A percentile compares a stretch with the other conserved stretches of the same genome.
Evolutionary conservation across 805 yeast genomes (phyloP).

Genomic region (Metschnikowia cerradonensis): DNA sequence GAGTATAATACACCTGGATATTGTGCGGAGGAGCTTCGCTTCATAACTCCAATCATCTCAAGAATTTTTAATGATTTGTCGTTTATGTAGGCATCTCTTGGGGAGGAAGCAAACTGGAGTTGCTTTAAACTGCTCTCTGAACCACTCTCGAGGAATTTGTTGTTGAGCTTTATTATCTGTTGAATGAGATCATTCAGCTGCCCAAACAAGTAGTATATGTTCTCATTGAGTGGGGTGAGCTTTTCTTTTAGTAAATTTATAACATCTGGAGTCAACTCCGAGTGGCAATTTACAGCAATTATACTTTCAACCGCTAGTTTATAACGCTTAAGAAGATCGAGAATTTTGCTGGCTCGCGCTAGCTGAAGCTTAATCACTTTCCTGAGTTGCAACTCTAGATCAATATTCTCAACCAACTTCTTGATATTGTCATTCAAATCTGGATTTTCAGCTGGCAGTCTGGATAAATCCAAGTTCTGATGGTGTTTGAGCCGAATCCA

Average conservation of each 20-base stretch:
- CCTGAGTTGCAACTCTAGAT: conserved; percentile 42
- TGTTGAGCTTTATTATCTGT: conserved; percentile 25
- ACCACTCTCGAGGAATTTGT: conserved; percentile 21
- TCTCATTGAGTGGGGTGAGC: conserved; percentile 46
- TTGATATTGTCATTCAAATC: conserved; percentile 6
- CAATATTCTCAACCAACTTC: conserved; percentile 35
- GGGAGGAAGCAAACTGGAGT: conserved; percentile 24
- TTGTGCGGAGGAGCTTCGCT: neutral
- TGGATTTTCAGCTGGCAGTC: conserved; percentile 3
- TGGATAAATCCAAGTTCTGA: conserved; percentile 38
- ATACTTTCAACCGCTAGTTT: conserved; percentile 22
- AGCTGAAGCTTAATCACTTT: conserved; percentile 38
- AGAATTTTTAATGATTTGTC: conserved; percentile 27
- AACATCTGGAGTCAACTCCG: conserved; percentile 20
- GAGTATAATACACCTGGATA: conserved; percentile 6
- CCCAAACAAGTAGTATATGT: conserved; percentile 40
- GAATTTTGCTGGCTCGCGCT: conserved; percentile 34
- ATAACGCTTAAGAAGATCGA: conserved; percentile 29
- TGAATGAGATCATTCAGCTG: conserved; percentile 39
- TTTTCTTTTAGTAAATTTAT: conserved; percentile 25
- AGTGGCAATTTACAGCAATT: conserved; percentile 15
- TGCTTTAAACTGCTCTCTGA: conserved; percentile 21
- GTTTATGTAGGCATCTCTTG: conserved; percentile 39
- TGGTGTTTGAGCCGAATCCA: conserved; percentile 70
- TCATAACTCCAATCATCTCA: conserved; percentile 10